phyloP scores from a whole-genome alignment of 2,329 filamentous ascomycete genomes.

The Plenodomus tracheiphilus region DNA sequence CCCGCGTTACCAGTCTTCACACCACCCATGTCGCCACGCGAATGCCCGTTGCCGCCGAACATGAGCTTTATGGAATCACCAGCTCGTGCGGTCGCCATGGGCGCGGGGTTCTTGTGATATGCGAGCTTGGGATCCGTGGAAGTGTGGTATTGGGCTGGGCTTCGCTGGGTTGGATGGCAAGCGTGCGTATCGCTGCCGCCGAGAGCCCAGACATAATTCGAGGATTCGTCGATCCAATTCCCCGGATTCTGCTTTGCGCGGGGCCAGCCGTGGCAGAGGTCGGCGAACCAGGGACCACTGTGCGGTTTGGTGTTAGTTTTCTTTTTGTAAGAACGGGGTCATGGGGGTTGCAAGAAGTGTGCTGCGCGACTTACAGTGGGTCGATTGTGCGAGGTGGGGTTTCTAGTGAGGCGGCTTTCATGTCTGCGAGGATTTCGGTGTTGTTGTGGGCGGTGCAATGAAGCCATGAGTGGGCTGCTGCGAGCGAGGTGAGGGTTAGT shows the following conservation, averaged over 20 bases:
- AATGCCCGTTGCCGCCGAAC: conserved; percentile 34
- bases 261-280: conserved; percentile 16
- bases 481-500: conserved; percentile 4
- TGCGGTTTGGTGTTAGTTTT: neutral
- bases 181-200: conserved; percentile 11
- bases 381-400: neutral
- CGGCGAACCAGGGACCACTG: conserved; percentile 8
- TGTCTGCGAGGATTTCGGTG: conserved; percentile 3
- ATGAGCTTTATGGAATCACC: conserved; percentile 24
- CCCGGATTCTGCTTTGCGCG: conserved; percentile 13
- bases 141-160: conserved; percentile 10
- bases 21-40: conserved; percentile 23
- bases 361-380: neutral
- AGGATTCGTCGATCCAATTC: neutral
- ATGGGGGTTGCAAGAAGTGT: neutral
- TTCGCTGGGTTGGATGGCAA: conserved; percentile 21
- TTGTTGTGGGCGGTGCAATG: conserved; percentile 21
- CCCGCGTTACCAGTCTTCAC: conserved; percentile 17
- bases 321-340: neutral
- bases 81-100: conserved; percentile 19
- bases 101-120: conserved; percentile 13
- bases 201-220: conserved; percentile 20
- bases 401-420: neutral
- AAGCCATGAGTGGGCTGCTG: conserved; percentile 28
- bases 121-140: neutral